Conservation (phyloP, 805 yeast genomes). For the Candida maesae region DNA sequence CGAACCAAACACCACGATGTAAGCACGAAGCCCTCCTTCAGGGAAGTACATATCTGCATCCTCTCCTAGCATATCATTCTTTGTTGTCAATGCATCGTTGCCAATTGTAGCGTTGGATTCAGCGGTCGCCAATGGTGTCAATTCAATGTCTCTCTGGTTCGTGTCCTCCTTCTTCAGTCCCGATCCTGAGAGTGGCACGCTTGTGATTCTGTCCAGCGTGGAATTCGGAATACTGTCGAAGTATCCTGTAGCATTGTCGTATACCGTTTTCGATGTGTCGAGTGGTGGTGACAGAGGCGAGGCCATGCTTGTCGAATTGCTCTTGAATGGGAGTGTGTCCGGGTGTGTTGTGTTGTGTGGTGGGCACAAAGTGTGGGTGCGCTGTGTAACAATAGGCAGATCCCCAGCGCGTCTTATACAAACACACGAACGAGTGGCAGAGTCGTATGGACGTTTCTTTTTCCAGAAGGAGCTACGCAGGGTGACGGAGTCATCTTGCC, state of each 20-base stretch:
- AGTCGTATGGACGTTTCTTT: too few species aligned
- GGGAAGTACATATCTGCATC: constrained; percentile 38
- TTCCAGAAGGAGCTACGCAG: neutral
- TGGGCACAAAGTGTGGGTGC: too few species aligned
- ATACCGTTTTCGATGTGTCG: constrained; percentile 7
- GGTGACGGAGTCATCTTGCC: too few species aligned
- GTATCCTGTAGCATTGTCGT: constrained; percentile 5
- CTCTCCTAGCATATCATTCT: constrained; percentile 18
- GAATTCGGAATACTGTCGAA: constrained; percentile 1
- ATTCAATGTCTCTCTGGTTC: constrained; percentile 8
- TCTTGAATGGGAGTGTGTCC: too few species aligned
- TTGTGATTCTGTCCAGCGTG: constrained; percentile 4
- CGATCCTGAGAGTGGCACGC: neutral
- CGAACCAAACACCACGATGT: constrained; percentile 53
- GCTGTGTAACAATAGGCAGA: neutral
- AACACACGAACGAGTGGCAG: neutral
- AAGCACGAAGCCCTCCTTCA: constrained; percentile 59
- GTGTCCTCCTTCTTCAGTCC: constrained; percentile 7
- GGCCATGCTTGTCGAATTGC: neutral
- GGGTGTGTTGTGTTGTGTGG: too few species aligned
- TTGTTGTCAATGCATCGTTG: constrained; percentile 7
- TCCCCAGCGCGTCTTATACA: neutral
- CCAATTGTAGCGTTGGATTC: constrained; percentile 11
- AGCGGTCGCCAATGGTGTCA: constrained; percentile 1
- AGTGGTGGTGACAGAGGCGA: constrained; percentile 2